Evolutionary conservation across 1,139 yeast genomes (phyloP), one percentile per base, ranked within the genome.

Genomic region (Scheffersomyces quercinus): DNA sequence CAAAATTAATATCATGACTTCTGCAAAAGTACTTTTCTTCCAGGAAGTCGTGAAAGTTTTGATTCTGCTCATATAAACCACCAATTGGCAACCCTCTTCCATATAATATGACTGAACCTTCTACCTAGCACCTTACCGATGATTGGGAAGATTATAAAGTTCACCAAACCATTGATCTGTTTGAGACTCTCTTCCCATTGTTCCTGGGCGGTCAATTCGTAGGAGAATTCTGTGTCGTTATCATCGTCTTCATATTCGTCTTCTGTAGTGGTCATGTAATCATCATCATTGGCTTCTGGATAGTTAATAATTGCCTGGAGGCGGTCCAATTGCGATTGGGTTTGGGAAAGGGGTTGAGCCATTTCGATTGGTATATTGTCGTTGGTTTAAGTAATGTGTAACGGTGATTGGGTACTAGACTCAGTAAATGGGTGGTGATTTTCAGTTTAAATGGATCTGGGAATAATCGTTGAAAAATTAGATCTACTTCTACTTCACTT

Each of bases 181-280:
- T 70, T 67, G 46, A 87, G 56, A 39, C 88, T 83, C 55, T 85
- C 91, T 43, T 87, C 93, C 95, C 95, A 87, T 54, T 87, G 90
- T 50, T 79, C 76, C 58, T 86, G 90, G 1, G 89, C 88, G 3
- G 66, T 38, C 29, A 54, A 43, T 29, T 42, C 51, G 40, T 39
- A 48, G 12, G 42, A 41, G 14, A 40, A 43, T 5, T 43, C 44
- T 16, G 38, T 30, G 26, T 42, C 46, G 36, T 47, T 45, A 14
- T 40, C 37, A 37, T 47, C 46, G 12, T 40, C 37, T 20, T 51
- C 50, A 39, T 49, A 45, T 15, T 49, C 52, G 4, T 49, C 50
- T 34, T 48, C 51, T 31, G 35, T 31, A 11, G 35, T 14, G 3
- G 24, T 31, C 24, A 31, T 11, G 24, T 31, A 31, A 12, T 31